Base-by-base conservation (phyloP, 768 basidiomycete species). In the Pholiota conissans region DNA sequence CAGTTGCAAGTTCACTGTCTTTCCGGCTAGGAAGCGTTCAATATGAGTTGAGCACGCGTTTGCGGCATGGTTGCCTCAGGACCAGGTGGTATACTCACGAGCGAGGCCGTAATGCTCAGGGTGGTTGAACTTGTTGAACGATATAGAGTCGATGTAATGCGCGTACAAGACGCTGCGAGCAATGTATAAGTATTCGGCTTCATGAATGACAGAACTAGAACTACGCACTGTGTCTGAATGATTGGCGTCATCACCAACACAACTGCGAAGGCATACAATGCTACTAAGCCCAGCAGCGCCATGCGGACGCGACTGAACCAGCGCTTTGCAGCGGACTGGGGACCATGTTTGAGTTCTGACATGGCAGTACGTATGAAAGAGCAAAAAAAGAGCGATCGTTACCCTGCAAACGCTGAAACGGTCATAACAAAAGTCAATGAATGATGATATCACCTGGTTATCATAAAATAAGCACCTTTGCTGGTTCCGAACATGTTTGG, bases 1-100 rank as follows among this genome's bases (percentile, higher is more conserved):
- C 8, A 92, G 67, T 40, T 76, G 70, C 39, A 87, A 64, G 62
- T 89, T 86, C 29, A 81, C 74, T 0, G 85, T 80, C 65, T 87
- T 89, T 42, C 79, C 81, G 24, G 85, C 86, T 87, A 26, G 35
- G 52, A n/a, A 27, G 1, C 5, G n/a, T 20, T 22, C 28, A 50
- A 20, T 14, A 42, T 52, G 5, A 57, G 45, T 46, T 37, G 39
- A 48, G 13, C 9, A 37, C 29, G 26, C 27, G 26, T 16, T 7
- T 11, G 14, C 9, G 37, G 27, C 32, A 13, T 46, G 30, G 14
- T 18, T 29, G 22, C 28, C 26, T 22, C 13, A 18, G 27, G 30
- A 22, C 7, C 28, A 22, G 22, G 34, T 26, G 63, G 22, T 20
- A 39, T 27, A 54, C 75, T 73, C 49, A 78, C 77, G 77, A 56